Evolutionary conservation across 345 rosid species (phyloP).

Genomic region (Eucalyptus cloeziana): DNA sequence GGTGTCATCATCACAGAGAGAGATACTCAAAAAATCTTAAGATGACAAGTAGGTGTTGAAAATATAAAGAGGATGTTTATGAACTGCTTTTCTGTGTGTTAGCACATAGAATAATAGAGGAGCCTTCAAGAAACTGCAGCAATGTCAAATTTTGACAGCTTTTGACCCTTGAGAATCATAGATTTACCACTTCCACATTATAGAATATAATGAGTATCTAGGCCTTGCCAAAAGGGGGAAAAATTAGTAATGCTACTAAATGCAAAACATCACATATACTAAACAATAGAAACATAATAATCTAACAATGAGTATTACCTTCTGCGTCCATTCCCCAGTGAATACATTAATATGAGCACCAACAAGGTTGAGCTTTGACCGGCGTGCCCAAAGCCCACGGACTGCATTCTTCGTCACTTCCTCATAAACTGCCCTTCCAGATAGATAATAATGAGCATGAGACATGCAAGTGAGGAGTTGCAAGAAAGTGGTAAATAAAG

Average conservation of each 20-base stretch:
- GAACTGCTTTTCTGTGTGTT: not conserved
- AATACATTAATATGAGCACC: constrained; percentile 99
- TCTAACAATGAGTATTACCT: constrained; percentile 34
- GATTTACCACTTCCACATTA: not conserved
- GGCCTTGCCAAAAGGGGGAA: not conserved
- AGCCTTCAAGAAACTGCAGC: not conserved
- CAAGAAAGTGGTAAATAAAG: not conserved
- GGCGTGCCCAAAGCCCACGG: constrained; percentile 89
- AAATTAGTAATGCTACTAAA: not conserved
- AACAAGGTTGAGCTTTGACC: constrained; percentile 81
- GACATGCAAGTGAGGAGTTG: not conserved
- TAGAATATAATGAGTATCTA: not conserved
- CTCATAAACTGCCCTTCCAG: constrained; percentile 58
- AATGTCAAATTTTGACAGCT: not conserved
- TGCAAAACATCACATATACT: not conserved
- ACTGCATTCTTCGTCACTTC: constrained; percentile 95
- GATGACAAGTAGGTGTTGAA: not conserved
- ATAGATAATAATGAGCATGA: not conserved
- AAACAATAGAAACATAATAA: not conserved
- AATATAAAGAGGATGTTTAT: not conserved
- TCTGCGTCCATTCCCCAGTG: constrained; percentile 99
- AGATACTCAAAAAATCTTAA: not conserved
- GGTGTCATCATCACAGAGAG: not conserved
- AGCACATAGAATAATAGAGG: not conserved
- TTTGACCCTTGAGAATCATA: not conserved